A percentile compares a stretch with the other conserved stretches of the same genome.
These are phyloP conservation scores for Escovopsis sp. DNA, from an alignment of 2,329 filamentous ascomycete genomes.

Conservation along the genomic window DNA sequence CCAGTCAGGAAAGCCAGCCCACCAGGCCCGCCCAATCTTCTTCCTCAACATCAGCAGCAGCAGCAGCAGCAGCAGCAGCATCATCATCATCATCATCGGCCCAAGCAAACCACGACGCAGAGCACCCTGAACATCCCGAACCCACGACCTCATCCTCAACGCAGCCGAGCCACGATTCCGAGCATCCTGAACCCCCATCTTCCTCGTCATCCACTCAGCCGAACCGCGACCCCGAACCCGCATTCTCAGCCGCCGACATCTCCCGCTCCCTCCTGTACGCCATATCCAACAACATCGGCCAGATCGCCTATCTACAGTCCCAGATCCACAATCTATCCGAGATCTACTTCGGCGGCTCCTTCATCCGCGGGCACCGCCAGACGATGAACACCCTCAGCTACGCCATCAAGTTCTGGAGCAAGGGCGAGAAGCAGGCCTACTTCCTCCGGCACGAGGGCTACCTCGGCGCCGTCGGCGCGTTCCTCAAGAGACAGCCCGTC, in stretches of 20 bases:
- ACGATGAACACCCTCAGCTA: constrained; percentile 97
- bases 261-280: constrained; percentile 86
- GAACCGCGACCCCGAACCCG: constrained; percentile 35
- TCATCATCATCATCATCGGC: too few relatives aligned
- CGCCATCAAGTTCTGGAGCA: constrained; percentile 95
- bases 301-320: constrained; percentile 94
- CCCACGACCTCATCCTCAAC: too few relatives aligned
- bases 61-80: too few relatives aligned
- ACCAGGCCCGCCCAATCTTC: too few relatives aligned
- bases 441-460: constrained; percentile 95
- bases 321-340: constrained; percentile 83
- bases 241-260: constrained; percentile 70
- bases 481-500: constrained; percentile 74
- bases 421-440: constrained; percentile 86
- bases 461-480: constrained; percentile 83
- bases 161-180: too few relatives aligned
- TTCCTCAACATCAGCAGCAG: too few relatives aligned
- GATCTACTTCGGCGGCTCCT: constrained; percentile 96
- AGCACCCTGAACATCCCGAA: constrained; percentile 17
- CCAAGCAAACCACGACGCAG: constrained; percentile 14
- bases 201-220: constrained; percentile 19
- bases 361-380: constrained; percentile 89
- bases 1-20: too few relatives aligned
- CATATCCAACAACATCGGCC: constrained; percentile 94
- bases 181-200: too few relatives aligned